A percentile compares a stretch with the other conserved stretches of the same genome.
phyloP scores from a whole-genome alignment of 257 asterid species.

The Solanum etuberosum region DNA sequence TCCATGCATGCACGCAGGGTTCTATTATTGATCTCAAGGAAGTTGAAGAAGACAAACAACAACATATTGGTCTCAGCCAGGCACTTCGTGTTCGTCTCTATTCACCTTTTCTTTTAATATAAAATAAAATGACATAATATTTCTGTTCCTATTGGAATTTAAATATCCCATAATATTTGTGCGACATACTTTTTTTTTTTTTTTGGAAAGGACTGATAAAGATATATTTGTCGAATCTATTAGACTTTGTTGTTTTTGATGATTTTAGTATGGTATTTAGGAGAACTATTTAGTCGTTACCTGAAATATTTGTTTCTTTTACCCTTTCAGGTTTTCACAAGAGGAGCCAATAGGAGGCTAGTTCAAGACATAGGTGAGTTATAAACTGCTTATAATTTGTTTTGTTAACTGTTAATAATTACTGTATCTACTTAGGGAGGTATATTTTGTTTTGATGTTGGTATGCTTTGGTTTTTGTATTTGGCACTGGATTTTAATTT shows the following conservation, averaged over 20 bases:
- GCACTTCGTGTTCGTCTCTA: slow-evolving; percentile 11
- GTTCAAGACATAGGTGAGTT: slow-evolving; percentile 22
- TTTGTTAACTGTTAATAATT: too few species aligned
- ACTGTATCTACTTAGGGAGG: neutral
- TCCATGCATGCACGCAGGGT: slow-evolving; percentile 6
- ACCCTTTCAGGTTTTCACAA: slow-evolving; percentile 16
- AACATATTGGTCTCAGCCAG: slow-evolving; percentile 13
- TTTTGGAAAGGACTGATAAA: neutral
- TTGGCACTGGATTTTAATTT: neutral
- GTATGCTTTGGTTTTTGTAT: neutral
- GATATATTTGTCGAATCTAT: neutral
- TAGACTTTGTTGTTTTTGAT: neutral
- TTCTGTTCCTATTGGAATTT: neutral
- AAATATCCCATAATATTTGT: neutral
- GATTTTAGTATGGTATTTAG: neutral
- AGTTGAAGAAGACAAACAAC: slow-evolving; percentile 18
- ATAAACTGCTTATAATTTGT: neutral
- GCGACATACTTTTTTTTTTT: too few species aligned
- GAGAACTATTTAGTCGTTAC: neutral
- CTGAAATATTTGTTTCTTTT: neutral
- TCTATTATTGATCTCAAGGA: slow-evolving; percentile 16
- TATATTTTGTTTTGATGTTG: neutral
- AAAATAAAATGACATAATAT: neutral
- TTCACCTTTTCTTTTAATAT: too few species aligned
- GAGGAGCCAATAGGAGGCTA: slow-evolving; percentile 18